Conservation (phyloP, 257 asterid genomes). For the Plantago elongata region DNA sequence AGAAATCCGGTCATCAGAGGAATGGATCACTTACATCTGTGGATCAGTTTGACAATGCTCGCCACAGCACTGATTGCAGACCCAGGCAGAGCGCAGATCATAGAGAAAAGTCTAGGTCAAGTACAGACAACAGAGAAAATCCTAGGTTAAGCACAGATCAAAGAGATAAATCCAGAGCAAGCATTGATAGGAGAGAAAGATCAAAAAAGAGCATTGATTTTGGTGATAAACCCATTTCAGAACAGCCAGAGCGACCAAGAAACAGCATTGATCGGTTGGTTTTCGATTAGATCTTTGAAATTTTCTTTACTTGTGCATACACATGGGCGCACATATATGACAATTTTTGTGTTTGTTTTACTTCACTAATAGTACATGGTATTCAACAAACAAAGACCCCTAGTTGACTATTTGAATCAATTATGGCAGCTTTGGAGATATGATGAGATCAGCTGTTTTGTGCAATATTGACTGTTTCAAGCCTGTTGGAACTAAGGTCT, state of each 20-base stretch:
- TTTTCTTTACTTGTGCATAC: slow-evolving; percentile 12
- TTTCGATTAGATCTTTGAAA: slow-evolving; percentile 34
- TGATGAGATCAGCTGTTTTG: slow-evolving; percentile 93
- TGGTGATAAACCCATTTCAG: slow-evolving; percentile 48
- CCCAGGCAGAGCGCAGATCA: slow-evolving; percentile 74
- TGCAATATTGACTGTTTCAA: slow-evolving; percentile 95
- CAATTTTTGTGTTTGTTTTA: not conserved
- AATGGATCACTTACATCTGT: slow-evolving; percentile 32
- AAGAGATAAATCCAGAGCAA: slow-evolving; percentile 60
- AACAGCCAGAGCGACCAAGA: slow-evolving; percentile 81
- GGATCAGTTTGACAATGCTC: slow-evolving; percentile 47
- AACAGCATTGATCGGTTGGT: slow-evolving; percentile 97
- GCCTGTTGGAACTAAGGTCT: slow-evolving; percentile 70
- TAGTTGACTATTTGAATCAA: slow-evolving; percentile 37
- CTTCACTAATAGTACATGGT: slow-evolving; percentile 9
- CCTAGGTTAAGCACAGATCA: slow-evolving; percentile 58
- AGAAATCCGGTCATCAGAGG: slow-evolving; percentile 56
- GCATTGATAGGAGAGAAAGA: slow-evolving; percentile 71
- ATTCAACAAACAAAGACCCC: not conserved
- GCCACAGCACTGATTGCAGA: slow-evolving; percentile 65
- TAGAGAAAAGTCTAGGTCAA: slow-evolving; percentile 72
- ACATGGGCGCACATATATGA: too few relatives aligned
- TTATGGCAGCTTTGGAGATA: slow-evolving; percentile 78
- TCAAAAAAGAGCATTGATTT: slow-evolving; percentile 49
- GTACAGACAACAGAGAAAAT: slow-evolving; percentile 65